A percentile compares a stretch with the other conserved stretches of the same genome.
These are phyloP conservation scores for Colletotrichum tamarilloi DNA, from an alignment of 2,329 filamentous ascomycete genomes.

Conservation along the genomic window DNA sequence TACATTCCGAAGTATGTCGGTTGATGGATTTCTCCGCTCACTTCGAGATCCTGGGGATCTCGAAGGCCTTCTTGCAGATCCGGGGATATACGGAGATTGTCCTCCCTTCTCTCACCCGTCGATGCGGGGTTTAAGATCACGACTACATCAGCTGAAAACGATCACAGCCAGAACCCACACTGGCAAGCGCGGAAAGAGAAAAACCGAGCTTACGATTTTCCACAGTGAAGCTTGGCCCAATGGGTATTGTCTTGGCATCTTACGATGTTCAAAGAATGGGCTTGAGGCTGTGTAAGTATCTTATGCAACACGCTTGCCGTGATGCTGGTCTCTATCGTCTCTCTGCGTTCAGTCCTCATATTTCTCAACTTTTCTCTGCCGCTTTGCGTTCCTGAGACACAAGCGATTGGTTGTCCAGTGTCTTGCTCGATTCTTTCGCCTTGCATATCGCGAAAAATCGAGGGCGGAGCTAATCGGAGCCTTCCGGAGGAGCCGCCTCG, in stretches of 20 bases:
- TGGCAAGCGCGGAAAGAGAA: not conserved
- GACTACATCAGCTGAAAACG: not conserved
- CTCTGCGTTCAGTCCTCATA: not conserved
- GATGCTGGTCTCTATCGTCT: not conserved
- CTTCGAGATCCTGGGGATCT: not conserved
- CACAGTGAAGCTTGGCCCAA: not conserved
- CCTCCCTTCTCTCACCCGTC: not conserved
- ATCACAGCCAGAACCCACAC: not conserved
- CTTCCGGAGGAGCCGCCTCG: not conserved
- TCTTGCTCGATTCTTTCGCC: not conserved
- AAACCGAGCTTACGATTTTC: not conserved
- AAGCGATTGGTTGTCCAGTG: no score
- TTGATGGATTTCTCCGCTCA: not conserved
- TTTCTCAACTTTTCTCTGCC: not conserved
- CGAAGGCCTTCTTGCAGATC: not conserved
- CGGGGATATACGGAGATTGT: slow-evolving; percentile 14
- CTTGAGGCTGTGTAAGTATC: not conserved
- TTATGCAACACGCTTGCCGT: not conserved
- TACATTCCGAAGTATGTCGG: not conserved
- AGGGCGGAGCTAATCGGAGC: no score
- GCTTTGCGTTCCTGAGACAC: no score
- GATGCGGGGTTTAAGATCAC: not conserved
- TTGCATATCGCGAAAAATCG: no score
- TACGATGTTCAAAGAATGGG: slow-evolving; percentile 11
- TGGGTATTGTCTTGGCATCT: slow-evolving; percentile 26